These are phyloP conservation scores for Leucocoprinus leucothites DNA, from an alignment of 768 basidiomycete genomes.

Conservation along the genomic window DNA sequence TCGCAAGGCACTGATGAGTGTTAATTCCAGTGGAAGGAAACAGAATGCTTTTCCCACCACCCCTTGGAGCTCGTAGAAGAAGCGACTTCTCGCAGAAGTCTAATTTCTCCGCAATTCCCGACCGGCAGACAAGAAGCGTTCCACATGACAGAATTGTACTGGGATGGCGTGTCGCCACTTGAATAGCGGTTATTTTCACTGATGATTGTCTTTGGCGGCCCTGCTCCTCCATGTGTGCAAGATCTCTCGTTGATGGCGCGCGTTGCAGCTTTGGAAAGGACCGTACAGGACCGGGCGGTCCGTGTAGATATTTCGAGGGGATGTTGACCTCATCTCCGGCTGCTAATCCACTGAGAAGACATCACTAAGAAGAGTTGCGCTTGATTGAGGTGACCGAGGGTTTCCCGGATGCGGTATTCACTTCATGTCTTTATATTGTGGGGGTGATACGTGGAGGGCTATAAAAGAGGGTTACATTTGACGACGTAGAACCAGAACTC, in stretches of 20 bases:
- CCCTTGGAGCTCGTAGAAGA: background rate
- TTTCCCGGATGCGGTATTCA: slow-evolving; percentile 1
- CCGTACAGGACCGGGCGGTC: slow-evolving; percentile 12
- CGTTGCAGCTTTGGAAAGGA: background rate
- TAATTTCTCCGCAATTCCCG: slow-evolving; percentile 9
- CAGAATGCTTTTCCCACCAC: background rate
- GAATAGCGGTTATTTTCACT: background rate
- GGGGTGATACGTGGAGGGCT: background rate
- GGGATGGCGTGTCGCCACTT: background rate
- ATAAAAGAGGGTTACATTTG: slow-evolving; percentile 5
- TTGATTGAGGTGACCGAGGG: background rate
- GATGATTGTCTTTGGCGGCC: background rate
- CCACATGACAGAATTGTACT: slow-evolving; percentile 7
- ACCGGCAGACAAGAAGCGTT: background rate
- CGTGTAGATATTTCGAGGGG: slow-evolving; percentile 3
- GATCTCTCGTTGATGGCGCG: background rate
- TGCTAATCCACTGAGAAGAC: slow-evolving; percentile 1
- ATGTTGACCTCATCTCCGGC: background rate
- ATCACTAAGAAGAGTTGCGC: slow-evolving; percentile 1
- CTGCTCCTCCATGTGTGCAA: background rate
- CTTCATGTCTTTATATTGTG: background rate
- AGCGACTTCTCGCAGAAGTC: slow-evolving; percentile 8
- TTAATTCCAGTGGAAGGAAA: background rate
- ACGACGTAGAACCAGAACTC: slow-evolving; percentile 2
- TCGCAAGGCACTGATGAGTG: background rate